phyloP scores from a whole-genome alignment of 805 yeast species.

The Schizosaccharomyces osmophilus region DNA sequence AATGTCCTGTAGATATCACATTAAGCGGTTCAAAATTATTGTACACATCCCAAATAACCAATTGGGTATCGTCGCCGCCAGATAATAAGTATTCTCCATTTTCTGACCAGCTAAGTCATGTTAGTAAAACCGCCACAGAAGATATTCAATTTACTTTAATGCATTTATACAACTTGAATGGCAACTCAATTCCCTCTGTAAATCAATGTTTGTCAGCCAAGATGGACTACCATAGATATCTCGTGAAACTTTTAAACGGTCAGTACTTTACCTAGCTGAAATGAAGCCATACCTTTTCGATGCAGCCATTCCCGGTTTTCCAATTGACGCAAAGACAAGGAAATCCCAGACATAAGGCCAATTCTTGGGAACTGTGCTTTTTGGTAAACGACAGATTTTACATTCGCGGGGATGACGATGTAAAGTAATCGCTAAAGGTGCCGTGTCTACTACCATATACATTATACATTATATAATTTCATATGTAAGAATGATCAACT shows the following conservation, averaged over 20 bases:
- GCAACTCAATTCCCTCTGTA: not conserved
- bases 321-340: not conserved
- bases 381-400: not conserved
- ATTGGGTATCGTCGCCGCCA: conserved; percentile 8
- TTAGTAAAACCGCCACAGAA: not conserved
- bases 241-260: not conserved
- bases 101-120: conserved; percentile 6
- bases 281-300: not conserved
- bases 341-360: not conserved
- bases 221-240: not conserved
- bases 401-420: not conserved
- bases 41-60: conserved; percentile 7
- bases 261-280: not conserved
- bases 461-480: no score
- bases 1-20: conserved; percentile 8
- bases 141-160: not conserved
- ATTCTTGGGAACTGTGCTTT: not conserved
- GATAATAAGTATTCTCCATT: conserved; percentile 8
- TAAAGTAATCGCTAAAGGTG: no score
- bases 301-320: not conserved
- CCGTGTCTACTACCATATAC: no score
- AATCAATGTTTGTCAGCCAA: not conserved
- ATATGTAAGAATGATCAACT: no score
- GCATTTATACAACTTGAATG: conserved; percentile 9
- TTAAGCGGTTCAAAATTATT: conserved; percentile 5